Evolutionary conservation across 2,329 filamentous ascomycete genomes (phyloP), one percentile per base, ranked within the genome.

Genomic region (Fusarium nurragi): DNA sequence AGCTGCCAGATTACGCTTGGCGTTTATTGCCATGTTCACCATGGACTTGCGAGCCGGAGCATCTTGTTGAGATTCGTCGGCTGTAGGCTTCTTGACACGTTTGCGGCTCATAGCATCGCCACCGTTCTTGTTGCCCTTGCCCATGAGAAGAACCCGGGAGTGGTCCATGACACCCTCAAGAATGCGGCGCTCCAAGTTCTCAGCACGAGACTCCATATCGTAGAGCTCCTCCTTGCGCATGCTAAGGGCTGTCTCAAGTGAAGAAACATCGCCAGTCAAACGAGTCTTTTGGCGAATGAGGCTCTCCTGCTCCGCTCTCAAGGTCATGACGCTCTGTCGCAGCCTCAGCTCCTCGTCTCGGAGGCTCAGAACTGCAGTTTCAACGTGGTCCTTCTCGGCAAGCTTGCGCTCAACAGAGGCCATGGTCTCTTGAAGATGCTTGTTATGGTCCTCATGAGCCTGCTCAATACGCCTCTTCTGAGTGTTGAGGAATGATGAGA

Each of bases 151-250:
- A 23, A 94, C 89, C 8, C 94, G 90, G 19, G 94, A 97, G 75
- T 98, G 94, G 71, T 98, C 94, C 80, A 99, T 96, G 64, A 98
- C 92, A 23, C 94, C 94, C 67, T 98, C 94, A 28, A 99, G 81
- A 68, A 99, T 97, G 23, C 95, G 89, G 49, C 94, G 91, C 79
- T 99, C 95, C 22, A 99, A 83, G 5, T 88, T 87, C 75, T 97
- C 93, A 4, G 94, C 95, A 63, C 94, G 91, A 12, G 86, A 82
- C 75, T 98, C 94, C 91, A 99, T 97, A 23, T 91, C 85, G 41
- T 92, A 88, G 58, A 99, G 87, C 78, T 98, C 95, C 69, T 98
- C 94, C 40, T 92, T 90, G 52, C 95, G 90, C 54, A 98, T 89
- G 18, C 90, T 88, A 26, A 98, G 85, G 1, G 95, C 94, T 10